A percentile compares a stretch with the other conserved stretches of the same genome.
Evolutionary conservation across 2,329 filamentous ascomycete genomes (phyloP).

Genomic region (Alternaria sp.): DNA sequence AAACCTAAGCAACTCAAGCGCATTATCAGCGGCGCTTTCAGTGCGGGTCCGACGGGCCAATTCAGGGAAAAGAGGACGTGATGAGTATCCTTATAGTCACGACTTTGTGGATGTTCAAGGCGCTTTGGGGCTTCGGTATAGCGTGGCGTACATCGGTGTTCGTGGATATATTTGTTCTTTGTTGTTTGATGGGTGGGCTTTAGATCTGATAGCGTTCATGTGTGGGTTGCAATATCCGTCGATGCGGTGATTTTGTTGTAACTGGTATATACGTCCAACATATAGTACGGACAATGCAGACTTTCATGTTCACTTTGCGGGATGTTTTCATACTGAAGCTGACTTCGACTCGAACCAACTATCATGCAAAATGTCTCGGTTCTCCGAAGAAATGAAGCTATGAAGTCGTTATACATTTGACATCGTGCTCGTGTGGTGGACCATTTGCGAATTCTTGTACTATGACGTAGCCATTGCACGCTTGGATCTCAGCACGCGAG

Average conservation of each 20-base stretch:
- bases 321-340: not conserved
- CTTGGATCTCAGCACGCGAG: not conserved
- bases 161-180: not conserved
- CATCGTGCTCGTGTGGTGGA: not conserved
- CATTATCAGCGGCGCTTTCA: conserved; percentile 31
- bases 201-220: conserved; percentile 1
- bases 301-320: not conserved
- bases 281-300: not conserved
- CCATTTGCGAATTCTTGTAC: not conserved
- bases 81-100: not conserved
- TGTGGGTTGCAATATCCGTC: not conserved
- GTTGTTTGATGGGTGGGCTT: not conserved
- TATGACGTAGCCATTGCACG: not conserved
- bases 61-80: conserved; percentile 18
- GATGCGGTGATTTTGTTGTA: not conserved
- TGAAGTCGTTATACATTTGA: not conserved
- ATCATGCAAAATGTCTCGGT: not conserved
- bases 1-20: conserved; percentile 26
- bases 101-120: not conserved
- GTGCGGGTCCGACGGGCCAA: conserved; percentile 24
- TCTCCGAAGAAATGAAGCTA: not conserved
- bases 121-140: not conserved
- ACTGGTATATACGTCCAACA: not conserved
- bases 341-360: not conserved
- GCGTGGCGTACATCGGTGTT: not conserved